A percentile compares a stretch with the other conserved stretches of the same genome.
These are phyloP conservation scores for Paramyrothecium roridum DNA, from an alignment of 2,329 filamentous ascomycete genomes.

Conservation along the genomic window DNA sequence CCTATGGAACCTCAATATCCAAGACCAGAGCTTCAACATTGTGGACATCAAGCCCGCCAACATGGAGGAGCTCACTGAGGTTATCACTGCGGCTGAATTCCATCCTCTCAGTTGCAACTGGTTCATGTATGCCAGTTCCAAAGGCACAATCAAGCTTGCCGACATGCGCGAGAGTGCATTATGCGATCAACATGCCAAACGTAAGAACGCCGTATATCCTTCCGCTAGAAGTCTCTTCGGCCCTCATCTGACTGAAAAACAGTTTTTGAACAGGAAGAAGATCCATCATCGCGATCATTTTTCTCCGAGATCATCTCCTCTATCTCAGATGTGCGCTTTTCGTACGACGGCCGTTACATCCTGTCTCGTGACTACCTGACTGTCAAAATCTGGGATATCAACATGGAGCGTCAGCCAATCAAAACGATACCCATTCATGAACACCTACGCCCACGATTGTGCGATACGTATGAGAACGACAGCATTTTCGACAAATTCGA, in stretches of 20 bases:
- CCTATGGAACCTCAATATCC: constrained; percentile 98
- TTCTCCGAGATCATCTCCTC: constrained; percentile 99
- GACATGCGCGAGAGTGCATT: constrained; percentile 97
- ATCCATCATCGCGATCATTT: constrained; percentile 93
- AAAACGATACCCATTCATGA: constrained; percentile 99
- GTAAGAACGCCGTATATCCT: constrained; percentile 44
- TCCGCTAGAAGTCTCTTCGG: not conserved
- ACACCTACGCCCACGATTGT: constrained; percentile 87
- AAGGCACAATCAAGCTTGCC: constrained; percentile 97
- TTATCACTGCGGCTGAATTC: constrained; percentile 97
- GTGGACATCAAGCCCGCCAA: constrained; percentile 99
- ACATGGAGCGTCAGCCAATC: constrained; percentile 95
- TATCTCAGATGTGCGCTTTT: constrained; percentile 98
- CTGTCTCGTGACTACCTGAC: constrained; percentile 96
- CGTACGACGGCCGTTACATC: constrained; percentile 93
- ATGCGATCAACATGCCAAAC: constrained; percentile 92
- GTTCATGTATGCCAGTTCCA: constrained; percentile 99
- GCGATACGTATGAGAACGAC: constrained; percentile 98
- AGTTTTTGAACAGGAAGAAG: constrained; percentile 99
- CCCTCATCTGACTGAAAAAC: constrained; percentile 16
- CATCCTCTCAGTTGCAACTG: constrained; percentile 97
- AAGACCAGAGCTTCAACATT: constrained; percentile 99
- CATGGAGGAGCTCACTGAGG: constrained; percentile 98
- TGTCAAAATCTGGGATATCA: constrained; percentile 99
- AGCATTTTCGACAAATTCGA: constrained; percentile 99